Evolutionary conservation across 805 yeast genomes (phyloP), one percentile per base, ranked within the genome.

Genomic region (Cyberlindnera maritima): DNA sequence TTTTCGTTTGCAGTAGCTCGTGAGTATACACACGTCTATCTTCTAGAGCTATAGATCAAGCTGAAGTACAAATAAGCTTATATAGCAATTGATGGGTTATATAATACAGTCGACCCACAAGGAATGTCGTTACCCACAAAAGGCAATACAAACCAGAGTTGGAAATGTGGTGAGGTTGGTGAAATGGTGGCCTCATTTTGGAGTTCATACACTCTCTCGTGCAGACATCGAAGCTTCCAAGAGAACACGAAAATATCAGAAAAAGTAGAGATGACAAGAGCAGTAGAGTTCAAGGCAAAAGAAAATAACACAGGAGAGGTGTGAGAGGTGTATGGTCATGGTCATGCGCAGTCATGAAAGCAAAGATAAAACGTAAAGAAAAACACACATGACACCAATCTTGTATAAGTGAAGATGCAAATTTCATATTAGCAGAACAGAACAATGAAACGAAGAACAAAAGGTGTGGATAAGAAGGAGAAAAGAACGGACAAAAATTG

Each of bases 341-440:
- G 13, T 12, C 31, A 28, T 21, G 25, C n/a, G n/a, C 11, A 25
- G 28, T 25, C 28, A 25, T 25, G 13, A 28, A 28, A 28, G 18
- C 13, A 12, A n/a, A 36, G 3, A 35, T 12, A 19, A 19, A 19
- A 18, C 4, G 14, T 8, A 21, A 36, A 21, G 5, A 20, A 20
- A 35, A 35, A 8, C 7, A 35, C n/a, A 35, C 25, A 20, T 25
- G 25, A 5, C 25, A 9, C 25, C 25, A 21, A 21, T 21, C 25
- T 28, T 28, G n/a, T 28, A 28, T 6, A 11, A 14, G 31, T 32
- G 25, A 9, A 19, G 28, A 38, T 38, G 41, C 41, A 38, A 21
- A 26, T 38, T 38, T 38, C 39, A 26, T 26, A 38, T 28, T 26
- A 38, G 32, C 33, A 38, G 41, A 38, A 26, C 29, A 10, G 20